Percentiles rank a stretch among this genome's conserved stretches.
phyloP scores from a whole-genome alignment of 1,284 basidiomycete species.

The Kwoniella shivajii region DNA sequence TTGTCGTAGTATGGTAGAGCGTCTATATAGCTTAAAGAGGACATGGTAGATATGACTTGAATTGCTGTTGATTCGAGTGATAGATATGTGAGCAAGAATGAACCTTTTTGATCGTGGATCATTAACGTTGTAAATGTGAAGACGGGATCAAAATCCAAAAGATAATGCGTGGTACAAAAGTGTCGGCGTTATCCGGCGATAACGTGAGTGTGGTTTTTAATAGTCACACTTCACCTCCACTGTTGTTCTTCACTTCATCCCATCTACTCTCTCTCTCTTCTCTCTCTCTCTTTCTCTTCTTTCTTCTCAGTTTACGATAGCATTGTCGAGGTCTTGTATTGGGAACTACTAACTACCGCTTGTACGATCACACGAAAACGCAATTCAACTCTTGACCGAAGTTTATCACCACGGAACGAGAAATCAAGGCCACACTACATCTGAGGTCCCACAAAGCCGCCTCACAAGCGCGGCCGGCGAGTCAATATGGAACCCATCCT shows the following conservation, averaged over 20 bases:
- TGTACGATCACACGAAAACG: no score
- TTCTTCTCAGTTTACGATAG: background rate
- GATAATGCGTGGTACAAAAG: background rate
- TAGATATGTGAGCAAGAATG: background rate
- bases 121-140: background rate
- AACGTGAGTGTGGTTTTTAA: background rate
- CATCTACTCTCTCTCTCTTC: background rate
- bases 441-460: no score
- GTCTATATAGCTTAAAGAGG: constrained; percentile 60
- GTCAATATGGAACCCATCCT: constrained; percentile 65
- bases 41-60: constrained; percentile 26
- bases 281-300: background rate
- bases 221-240: constrained; percentile 1
- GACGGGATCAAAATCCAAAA: constrained; percentile 14
- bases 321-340: no score
- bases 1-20: constrained; percentile 94
- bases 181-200: constrained; percentile 23
- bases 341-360: no score
- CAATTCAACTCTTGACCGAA: no score
- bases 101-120: background rate
- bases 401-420: no score
- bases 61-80: background rate
- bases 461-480: background rate
- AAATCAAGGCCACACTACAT: no score
- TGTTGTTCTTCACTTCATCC: background rate